Evolutionary conservation across 768 basidiomycete genomes (phyloP).

Genomic region (Bullera alba): DNA sequence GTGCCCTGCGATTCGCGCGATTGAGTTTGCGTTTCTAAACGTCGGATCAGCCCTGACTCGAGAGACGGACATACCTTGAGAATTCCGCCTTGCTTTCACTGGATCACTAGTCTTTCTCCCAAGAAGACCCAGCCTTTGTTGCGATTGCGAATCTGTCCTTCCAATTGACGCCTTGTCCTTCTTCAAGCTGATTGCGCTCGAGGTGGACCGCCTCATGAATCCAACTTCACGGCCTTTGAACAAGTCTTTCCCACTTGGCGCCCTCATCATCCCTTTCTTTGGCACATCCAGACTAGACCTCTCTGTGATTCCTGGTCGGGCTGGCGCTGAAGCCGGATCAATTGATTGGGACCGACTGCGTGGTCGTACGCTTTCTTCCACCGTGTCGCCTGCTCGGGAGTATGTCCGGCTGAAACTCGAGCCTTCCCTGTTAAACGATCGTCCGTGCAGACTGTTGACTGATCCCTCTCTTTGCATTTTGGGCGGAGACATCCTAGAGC

Average conservation of each 20-base stretch:
- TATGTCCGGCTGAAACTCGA: background rate
- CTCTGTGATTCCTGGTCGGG: background rate
- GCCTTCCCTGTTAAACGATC: too few relatives aligned
- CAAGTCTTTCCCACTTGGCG: slow-evolving; percentile 34
- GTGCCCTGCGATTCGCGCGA: slow-evolving; percentile 13
- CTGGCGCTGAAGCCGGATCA: background rate
- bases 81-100: slow-evolving; percentile 3
- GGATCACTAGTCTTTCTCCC: slow-evolving; percentile 31
- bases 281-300: background rate
- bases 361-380: slow-evolving; percentile 4
- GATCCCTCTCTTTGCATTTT: too few relatives aligned
- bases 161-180: slow-evolving; percentile 5
- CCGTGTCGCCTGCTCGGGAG: background rate
- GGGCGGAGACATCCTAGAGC: slow-evolving; percentile 7
- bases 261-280: slow-evolving; percentile 15
- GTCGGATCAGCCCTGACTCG: background rate
- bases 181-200: slow-evolving; percentile 10
- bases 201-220: slow-evolving; percentile 29
- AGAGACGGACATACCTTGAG: background rate
- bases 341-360: slow-evolving; percentile 9
- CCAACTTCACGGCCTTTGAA: slow-evolving; percentile 42
- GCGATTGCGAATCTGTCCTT: background rate
- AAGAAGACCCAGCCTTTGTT: slow-evolving; percentile 16
- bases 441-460: too few relatives aligned
- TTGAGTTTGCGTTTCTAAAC: background rate